A percentile compares a stretch with the other conserved stretches of the same genome.
phyloP scores from a whole-genome alignment of 257 asterid genomes.

The Solanum tarapatanum region DNA sequence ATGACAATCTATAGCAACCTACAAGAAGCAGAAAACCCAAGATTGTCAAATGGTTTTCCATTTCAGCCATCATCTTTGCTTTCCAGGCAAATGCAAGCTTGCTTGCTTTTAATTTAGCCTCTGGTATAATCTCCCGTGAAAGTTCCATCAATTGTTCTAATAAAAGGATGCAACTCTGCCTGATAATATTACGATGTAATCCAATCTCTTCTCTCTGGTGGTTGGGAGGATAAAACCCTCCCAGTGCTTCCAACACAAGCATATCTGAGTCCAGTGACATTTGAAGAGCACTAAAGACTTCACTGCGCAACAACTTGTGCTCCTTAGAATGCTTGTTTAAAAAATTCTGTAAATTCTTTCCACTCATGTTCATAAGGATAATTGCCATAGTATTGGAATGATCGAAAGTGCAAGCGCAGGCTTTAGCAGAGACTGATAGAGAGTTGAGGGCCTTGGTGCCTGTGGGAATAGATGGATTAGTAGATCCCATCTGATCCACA shows the following conservation, averaged over 20 bases:
- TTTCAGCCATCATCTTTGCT: slow-evolving; percentile 3
- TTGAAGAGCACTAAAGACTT: slow-evolving; percentile 19
- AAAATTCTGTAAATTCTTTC: slow-evolving; percentile 8
- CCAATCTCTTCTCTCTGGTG: slow-evolving; percentile 12
- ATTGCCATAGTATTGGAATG: slow-evolving; percentile 9
- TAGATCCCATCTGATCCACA: neutral
- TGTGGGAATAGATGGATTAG: neutral
- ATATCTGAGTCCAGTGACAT: slow-evolving; percentile 36
- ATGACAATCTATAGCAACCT: slow-evolving; percentile 31
- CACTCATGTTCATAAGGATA: slow-evolving; percentile 9
- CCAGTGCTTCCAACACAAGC: slow-evolving; percentile 31
- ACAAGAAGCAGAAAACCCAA: slow-evolving; percentile 36
- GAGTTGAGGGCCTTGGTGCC: neutral
- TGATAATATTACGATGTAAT: slow-evolving; percentile 6
- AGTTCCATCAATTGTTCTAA: slow-evolving; percentile 24
- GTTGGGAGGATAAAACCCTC: slow-evolving; percentile 12
- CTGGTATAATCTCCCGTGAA: slow-evolving; percentile 24
- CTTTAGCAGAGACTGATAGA: neutral
- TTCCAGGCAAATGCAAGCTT: slow-evolving; percentile 36
- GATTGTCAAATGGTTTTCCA: slow-evolving; percentile 17
- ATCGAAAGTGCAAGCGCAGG: neutral
- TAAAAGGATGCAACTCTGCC: slow-evolving; percentile 12
- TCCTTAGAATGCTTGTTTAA: neutral
- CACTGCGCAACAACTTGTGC: slow-evolving; percentile 1
- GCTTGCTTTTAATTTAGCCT: slow-evolving; percentile 23